Percentiles rank a stretch among this genome's conserved stretches.
Evolutionary conservation across 192 early-diverging fungal species (phyloP).

Genomic region (Phlyctochytrium bullatum): DNA sequence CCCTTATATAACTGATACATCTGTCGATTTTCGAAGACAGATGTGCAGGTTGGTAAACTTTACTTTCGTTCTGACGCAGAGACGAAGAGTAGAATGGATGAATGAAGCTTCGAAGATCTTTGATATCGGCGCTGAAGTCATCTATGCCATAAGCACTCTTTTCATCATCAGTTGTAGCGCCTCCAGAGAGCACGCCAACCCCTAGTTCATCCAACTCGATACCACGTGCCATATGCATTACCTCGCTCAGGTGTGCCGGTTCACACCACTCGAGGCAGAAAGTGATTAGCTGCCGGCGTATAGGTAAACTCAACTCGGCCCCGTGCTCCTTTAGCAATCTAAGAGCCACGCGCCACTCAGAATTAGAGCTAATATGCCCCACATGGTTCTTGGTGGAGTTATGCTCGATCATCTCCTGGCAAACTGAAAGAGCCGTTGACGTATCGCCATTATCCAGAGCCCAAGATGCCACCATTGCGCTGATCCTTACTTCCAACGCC

Average conservation of each 20-base stretch:
- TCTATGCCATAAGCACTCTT: no score
- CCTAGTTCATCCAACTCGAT: not conserved
- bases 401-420: slow-evolving; percentile 56
- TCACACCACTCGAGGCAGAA: slow-evolving; percentile 24
- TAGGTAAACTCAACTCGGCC: not conserved
- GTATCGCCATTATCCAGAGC: slow-evolving; percentile 58
- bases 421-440: slow-evolving; percentile 50
- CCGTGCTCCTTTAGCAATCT: not conserved
- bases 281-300: slow-evolving; percentile 2
- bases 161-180: no score
- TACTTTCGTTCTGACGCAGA: no score
- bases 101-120: no score
- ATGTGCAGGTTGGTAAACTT: no score
- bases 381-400: not conserved
- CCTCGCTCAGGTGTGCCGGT: slow-evolving; percentile 12
- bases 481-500: slow-evolving; percentile 50
- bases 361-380: not conserved
- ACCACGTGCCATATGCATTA: slow-evolving; percentile 13
- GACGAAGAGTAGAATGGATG: no score
- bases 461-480: slow-evolving; percentile 60
- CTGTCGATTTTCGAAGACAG: no score
- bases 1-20: no score
- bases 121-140: no score
- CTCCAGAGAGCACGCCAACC: no score
- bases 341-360: not conserved